Percentiles rank a stretch among this genome's conserved stretches.
Evolutionary conservation across 2,329 filamentous ascomycete species (phyloP).

Genomic region (Colletotrichum tropicale): DNA sequence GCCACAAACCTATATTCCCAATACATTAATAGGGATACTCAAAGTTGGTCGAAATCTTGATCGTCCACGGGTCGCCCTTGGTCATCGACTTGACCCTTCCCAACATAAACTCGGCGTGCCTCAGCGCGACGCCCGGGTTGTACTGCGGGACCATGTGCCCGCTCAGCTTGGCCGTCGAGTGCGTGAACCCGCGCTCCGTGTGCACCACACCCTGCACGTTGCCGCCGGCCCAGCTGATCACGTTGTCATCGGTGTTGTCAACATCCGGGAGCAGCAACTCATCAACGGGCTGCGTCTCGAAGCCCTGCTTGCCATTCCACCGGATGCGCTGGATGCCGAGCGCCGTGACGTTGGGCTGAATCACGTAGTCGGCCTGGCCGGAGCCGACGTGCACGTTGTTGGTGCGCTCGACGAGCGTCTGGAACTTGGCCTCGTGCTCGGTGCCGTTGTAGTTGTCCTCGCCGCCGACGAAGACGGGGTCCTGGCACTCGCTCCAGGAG

Average conservation of each 20-base stretch:
- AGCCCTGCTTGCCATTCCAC: constrained; percentile 74
- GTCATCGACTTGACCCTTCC: constrained; percentile 60
- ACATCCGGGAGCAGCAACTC: constrained; percentile 69
- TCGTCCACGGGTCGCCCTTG: not conserved
- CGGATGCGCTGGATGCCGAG: constrained; percentile 82
- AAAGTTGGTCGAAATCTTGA: constrained; percentile 1
- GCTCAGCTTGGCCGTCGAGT: constrained; percentile 63
- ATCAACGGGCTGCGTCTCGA: constrained; percentile 62
- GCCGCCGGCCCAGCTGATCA: constrained; percentile 53
- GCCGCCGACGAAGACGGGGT: not conserved
- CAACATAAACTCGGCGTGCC: constrained; percentile 77
- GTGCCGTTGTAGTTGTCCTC: constrained; percentile 2
- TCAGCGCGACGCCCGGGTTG: constrained; percentile 68
- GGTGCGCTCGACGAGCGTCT: constrained; percentile 40
- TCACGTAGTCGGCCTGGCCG: constrained; percentile 71
- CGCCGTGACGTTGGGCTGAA: constrained; percentile 72
- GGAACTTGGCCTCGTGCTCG: constrained; percentile 47
- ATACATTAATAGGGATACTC: not conserved
- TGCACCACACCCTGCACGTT: constrained; percentile 74
- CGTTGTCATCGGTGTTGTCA: constrained; percentile 32
- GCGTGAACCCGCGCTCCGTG: constrained; percentile 78
- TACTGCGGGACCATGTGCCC: constrained; percentile 77
- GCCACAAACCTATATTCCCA: not conserved
- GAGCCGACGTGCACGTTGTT: constrained; percentile 77
- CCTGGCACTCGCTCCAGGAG: not conserved